Evolutionary conservation across 1,139 yeast genomes (phyloP).

Genomic region (Petasospora fabianii): DNA sequence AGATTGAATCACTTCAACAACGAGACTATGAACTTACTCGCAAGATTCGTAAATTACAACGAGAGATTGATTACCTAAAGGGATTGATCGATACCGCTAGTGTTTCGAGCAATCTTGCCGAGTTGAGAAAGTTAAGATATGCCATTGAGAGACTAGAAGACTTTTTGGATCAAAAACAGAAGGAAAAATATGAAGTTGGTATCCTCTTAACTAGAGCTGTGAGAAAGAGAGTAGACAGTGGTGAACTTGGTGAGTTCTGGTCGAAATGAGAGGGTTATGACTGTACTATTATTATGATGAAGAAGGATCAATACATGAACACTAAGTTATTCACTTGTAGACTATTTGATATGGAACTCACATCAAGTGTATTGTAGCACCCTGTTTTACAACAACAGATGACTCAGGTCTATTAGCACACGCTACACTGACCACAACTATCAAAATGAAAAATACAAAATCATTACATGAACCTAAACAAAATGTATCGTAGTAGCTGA

Average conservation of each 20-base stretch:
- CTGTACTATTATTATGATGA: too few relatives aligned
- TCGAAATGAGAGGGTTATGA: conserved; percentile 14
- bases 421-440: too few relatives aligned
- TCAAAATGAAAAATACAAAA: too few relatives aligned
- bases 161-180: conserved; percentile 36
- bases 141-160: conserved; percentile 36
- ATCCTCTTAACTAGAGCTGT: conserved; percentile 35
- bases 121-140: conserved; percentile 31
- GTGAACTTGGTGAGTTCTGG: conserved; percentile 33
- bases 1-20: conserved; percentile 21
- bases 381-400: too few relatives aligned
- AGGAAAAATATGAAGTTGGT: conserved; percentile 39
- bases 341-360: too few relatives aligned
- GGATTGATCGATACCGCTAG: conserved; percentile 33
- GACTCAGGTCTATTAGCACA: too few relatives aligned
- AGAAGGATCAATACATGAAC: too few relatives aligned
- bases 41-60: conserved; percentile 33
- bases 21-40: conserved; percentile 21
- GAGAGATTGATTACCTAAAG: conserved; percentile 34
- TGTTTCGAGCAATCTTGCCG: conserved; percentile 32
- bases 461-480: neutral
- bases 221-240: conserved; percentile 37
- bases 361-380: too few relatives aligned
- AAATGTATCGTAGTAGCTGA: neutral
- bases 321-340: too few relatives aligned